Percentiles rank a stretch among this genome's conserved stretches.
Conservation (phyloP, 257 asterid species). For the Voacanga thouarsii region DNA sequence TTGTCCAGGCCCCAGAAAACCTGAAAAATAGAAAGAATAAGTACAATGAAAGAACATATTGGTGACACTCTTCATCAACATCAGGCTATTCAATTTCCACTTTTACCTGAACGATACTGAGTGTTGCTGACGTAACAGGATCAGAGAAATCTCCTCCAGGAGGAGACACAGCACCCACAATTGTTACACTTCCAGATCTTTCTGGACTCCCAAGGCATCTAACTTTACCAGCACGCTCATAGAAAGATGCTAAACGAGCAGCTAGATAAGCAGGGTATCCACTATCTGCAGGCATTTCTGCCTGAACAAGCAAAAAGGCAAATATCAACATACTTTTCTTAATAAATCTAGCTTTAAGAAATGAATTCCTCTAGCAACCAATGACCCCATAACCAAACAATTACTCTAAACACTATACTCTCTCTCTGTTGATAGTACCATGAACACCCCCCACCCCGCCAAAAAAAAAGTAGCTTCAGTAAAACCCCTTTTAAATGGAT, state of each 20-base stretch:
- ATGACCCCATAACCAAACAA: not conserved
- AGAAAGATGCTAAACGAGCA: conserved; percentile 97
- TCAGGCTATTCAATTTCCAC: not conserved
- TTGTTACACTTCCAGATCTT: conserved; percentile 96
- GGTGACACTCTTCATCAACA: not conserved
- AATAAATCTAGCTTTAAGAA: not conserved
- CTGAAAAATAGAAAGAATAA: conserved; percentile 36
- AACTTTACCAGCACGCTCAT: conserved; percentile 99
- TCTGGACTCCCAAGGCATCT: conserved; percentile 99
- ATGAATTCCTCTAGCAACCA: not conserved
- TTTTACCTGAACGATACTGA: conserved; percentile 92
- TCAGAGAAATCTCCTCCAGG: conserved; percentile 99
- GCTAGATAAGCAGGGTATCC: conserved; percentile 99
- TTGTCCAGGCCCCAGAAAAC: conserved; percentile 99
- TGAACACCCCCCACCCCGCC: no score
- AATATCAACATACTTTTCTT: not conserved
- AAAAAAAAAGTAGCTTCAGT: not conserved
- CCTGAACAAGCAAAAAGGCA: conserved; percentile 38
- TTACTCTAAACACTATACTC: no score
- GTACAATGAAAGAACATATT: conserved; percentile 17
- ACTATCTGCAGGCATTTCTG: conserved; percentile 99
- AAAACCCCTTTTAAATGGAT: not conserved
- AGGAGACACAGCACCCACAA: conserved; percentile 99
- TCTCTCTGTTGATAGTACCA: not conserved
- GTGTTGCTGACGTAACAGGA: conserved; percentile 99